Base-by-base conservation (phyloP, 1,139 yeast genomes). In the Maudiozyma humilis region DNA sequence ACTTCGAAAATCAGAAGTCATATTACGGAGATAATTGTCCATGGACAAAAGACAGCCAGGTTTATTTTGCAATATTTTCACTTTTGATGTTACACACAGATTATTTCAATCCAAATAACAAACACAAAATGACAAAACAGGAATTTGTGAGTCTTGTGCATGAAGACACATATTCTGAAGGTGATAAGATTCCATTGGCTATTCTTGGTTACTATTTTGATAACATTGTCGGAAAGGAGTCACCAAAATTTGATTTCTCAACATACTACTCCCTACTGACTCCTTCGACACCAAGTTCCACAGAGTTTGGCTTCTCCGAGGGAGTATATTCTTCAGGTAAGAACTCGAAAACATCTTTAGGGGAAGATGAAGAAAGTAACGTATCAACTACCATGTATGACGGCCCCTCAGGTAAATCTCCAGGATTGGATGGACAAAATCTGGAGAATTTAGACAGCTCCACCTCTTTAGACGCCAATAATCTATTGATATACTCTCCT, bases 21-120 rank as follows among this genome's bases (percentile, higher is more conserved):
- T 41, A 46, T 16, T 46, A 38, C 30, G 40, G 41, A 6, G 42
- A 41, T 10, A 41, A 33, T 16, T 51, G 52, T 30, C 40, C 48
- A 2, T 66, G 70, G 70, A 51, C 52, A 10, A 62, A 64, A 43
- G 63, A 67, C 15, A 66, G 68, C 5, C 86, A 79, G 46, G 71
- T 80, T 2, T 78, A 79, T 53, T 72, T 78, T 41, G 57, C 79
- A 8, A 69, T 77, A 0, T 82, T 77, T 55, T 77, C 85, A 1
- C 60, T 82, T 36, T 68, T 82, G 42, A 76, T 82, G 69, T 64
- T 82, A 30, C 88, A 82, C 55, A 82, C 89, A 0, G 88, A 81
- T 55, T 72, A 68, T 48, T 82, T 79, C 65, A 82, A 81, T 62
- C 69, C 72, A 20, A 77, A 73, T 57, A 81, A 81, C 60, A 77